phyloP scores from a whole-genome alignment of 257 asterid genomes.

The Salvia rosmarinus region DNA sequence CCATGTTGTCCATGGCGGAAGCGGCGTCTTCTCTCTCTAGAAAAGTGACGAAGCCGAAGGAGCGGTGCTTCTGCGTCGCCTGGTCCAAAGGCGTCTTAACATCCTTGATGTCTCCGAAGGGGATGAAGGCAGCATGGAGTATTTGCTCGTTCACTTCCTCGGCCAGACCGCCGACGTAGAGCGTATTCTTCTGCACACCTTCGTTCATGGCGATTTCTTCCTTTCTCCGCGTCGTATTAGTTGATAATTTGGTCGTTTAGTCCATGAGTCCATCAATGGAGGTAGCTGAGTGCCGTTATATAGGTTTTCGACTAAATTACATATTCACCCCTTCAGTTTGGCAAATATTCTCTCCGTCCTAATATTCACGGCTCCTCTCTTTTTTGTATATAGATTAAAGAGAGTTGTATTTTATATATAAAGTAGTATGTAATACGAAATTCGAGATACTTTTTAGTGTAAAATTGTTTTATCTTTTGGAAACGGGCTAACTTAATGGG shows the following conservation, averaged over 20 bases:
- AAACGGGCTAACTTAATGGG: no score
- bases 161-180: constrained; percentile 92
- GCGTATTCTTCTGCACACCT: constrained; percentile 89
- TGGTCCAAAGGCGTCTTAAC: constrained; percentile 93
- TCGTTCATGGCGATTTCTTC: constrained; percentile 58
- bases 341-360: no score
- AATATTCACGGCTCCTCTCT: no score
- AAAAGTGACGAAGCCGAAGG: constrained; percentile 92
- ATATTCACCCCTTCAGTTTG: constrained; percentile 20
- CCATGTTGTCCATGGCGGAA: constrained; percentile 98
- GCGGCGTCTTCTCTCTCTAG: constrained; percentile 91
- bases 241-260: neutral
- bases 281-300: neutral
- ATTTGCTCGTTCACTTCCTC: constrained; percentile 91
- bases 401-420: no score
- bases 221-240: neutral
- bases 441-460: no score
- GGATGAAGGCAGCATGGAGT: constrained; percentile 88
- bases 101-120: constrained; percentile 94
- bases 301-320: constrained; percentile 27
- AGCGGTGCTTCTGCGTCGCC: constrained; percentile 96
- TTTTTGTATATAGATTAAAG: no score
- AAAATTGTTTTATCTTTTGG: no score
- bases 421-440: no score
- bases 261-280: constrained; percentile 15